Evolutionary conservation across 495 filamentous ascomycete species (phyloP), one percentile per base, ranked within the genome.

Genomic region (Hyaloscypha variabilis): DNA sequence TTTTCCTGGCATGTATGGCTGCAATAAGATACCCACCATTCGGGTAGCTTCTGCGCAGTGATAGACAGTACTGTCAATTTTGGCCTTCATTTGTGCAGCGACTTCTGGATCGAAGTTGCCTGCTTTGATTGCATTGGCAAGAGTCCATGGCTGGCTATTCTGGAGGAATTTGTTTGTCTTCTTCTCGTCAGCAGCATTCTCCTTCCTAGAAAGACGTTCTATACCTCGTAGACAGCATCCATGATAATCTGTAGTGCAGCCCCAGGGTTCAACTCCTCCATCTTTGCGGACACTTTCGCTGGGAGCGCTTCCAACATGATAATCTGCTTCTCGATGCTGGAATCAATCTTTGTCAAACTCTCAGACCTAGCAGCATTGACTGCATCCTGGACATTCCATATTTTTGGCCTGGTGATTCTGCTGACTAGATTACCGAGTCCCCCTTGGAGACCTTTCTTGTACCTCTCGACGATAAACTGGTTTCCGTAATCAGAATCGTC

Each of bases 1-100:
- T 75, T 94, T 97, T n/a, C 76, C 81, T 3, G 95, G 95, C 83
- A 98, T 93, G 72, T 90, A 93, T 3, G 95, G 93, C 75, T 97
- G 94, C 30, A 99, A 78, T 39, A 98, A 78, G 62, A 98, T 97
- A 10, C 88, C 92, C 3, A 79, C 76, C 36, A 97, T 84, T 24
- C 95, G 88, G 50, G 97, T 73, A n/a, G 88, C 84, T 73, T 99
- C 95, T 2, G 87, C 86, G 58, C 82, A 80, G 36, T 90, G 80
- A 73, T 85, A 97, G 50, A 99, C 77, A 49, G 83, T 79, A 83
- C 55, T 56, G 19, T 68, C 11, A 26, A 70, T 69, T 69, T 29
- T 53, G 24, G 30, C 14, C 25, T 50, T 52, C 19, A 49, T 13
- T 53, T 56, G 23, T 8, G 23, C 58, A 29, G 30, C 31, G 2